Percentiles rank a stretch among this genome's conserved stretches.
Evolutionary conservation across 2,329 filamentous ascomycete species (phyloP).

Genomic region (Fusarium decemcellulare): DNA sequence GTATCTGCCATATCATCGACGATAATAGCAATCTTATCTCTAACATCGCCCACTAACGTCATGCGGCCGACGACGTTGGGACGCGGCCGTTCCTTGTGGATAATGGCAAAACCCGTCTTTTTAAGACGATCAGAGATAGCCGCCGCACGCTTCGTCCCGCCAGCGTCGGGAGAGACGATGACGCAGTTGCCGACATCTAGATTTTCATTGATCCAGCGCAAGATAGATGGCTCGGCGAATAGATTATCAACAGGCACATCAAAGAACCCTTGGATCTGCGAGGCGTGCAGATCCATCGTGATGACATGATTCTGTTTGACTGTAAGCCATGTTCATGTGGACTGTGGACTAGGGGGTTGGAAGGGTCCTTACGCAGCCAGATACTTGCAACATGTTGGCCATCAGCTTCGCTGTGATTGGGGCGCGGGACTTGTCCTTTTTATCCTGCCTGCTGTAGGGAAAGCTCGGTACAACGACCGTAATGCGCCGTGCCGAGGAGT

Average conservation of each 20-base stretch:
- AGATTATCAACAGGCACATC: slow-evolving; percentile 74
- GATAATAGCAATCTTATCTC: slow-evolving; percentile 90
- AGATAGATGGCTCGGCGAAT: slow-evolving; percentile 1
- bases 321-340: neutral
- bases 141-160: slow-evolving; percentile 92
- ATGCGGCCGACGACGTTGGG: slow-evolving; percentile 89
- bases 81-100: slow-evolving; percentile 93
- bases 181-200: slow-evolving; percentile 78
- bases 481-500: slow-evolving; percentile 81
- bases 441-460: slow-evolving; percentile 95
- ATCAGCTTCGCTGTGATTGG: slow-evolving; percentile 90
- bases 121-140: slow-evolving; percentile 87
- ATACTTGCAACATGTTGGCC: slow-evolving; percentile 95
- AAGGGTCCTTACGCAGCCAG: slow-evolving; percentile 72
- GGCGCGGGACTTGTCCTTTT: slow-evolving; percentile 75
- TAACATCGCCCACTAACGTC: slow-evolving; percentile 90
- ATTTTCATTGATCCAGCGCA: slow-evolving; percentile 1
- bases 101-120: slow-evolving; percentile 91
- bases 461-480: slow-evolving; percentile 96
- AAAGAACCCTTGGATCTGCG: slow-evolving; percentile 95
- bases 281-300: slow-evolving; percentile 96
- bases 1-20: slow-evolving; percentile 98
- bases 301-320: slow-evolving; percentile 69
- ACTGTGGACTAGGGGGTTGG: too few relatives aligned
- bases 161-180: slow-evolving; percentile 93